Evolutionary conservation across 163 green algal genomes (phyloP), one percentile per base, ranked within the genome.

Genomic region (Coccomyxa subellipsoidea): DNA sequence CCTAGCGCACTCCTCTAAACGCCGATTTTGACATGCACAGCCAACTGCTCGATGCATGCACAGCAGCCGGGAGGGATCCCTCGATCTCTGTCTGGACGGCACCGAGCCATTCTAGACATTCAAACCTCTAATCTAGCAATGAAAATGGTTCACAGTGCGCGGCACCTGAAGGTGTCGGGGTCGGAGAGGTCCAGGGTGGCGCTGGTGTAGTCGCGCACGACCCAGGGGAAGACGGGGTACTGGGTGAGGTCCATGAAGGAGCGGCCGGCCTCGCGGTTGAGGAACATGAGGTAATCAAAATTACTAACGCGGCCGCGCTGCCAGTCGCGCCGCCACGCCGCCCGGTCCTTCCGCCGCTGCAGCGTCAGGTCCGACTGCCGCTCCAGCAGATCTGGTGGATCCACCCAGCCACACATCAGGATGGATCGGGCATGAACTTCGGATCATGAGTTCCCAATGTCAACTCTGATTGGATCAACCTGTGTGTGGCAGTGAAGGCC

Each of bases 201-300:
- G 36, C 54, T 90, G 36, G 53, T 69, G 81, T 91, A 92, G 88
- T 99, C 96, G 2, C 75, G 36, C 34, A 99, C 88, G 66, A 99
- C 92, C 96, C 96, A 99, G 37, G 96, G 96, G 36, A 81, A 81
- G n/a, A 85, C 81, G 0, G 96, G 96, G 88, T 96, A 99, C 89
- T 99, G 96, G 7, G 89, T 90, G 9, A 98, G 87, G 90, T 98
- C 96, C 83, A 95, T 94, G 89, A 98, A 98, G n/a, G 91, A 93
- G 72, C 95, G 91, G 6, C 94, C 93, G 18, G 94, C 92, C 25
- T 96, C 93, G 15, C 96, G 82, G 83, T 95, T 93, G 31, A 92
- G 88, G 85, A 91, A 94, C 77, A 97, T 86, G 81, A 98, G 90
- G 90, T 98, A 99, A 80, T 98, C 94, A 81, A 98, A 96, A 86